phyloP scores from a whole-genome alignment of 305 asterid species.

The Fraxinus baroniana region DNA sequence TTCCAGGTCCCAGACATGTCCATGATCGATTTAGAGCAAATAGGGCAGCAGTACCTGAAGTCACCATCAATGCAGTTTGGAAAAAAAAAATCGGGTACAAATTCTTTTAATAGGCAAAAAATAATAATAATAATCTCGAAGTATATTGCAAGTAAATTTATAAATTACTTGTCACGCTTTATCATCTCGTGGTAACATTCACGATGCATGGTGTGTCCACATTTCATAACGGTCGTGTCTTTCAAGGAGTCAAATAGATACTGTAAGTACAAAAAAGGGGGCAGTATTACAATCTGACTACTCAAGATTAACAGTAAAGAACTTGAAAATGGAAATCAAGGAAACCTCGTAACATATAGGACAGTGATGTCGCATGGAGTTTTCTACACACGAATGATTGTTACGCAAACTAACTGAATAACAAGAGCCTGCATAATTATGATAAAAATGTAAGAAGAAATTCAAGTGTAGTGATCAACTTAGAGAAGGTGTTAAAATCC shows the following conservation, averaged over 20 bases:
- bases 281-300: not conserved
- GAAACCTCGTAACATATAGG: constrained; percentile 94
- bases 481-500: not conserved
- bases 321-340: not conserved
- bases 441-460: not conserved
- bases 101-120: not conserved
- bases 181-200: constrained; percentile 87
- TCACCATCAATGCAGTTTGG: not conserved
- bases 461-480: not conserved
- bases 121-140: not conserved
- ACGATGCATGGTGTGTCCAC: constrained; percentile 96
- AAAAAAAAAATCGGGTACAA: not conserved
- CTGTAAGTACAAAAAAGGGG: constrained; percentile 38
- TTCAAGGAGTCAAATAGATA: constrained; percentile 84
- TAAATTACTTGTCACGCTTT: constrained; percentile 74
- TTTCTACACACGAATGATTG: constrained; percentile 81
- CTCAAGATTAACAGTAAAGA: not conserved
- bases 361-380: constrained; percentile 96
- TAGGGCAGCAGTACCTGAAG: constrained; percentile 82
- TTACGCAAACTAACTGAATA: constrained; percentile 61
- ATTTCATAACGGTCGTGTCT: constrained; percentile 84
- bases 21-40: constrained; percentile 74
- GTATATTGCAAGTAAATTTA: not conserved
- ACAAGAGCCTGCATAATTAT: constrained; percentile 56
- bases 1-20: constrained; percentile 84